Conservation (phyloP, 2,329 filamentous ascomycete genomes). For the Talaromyces sp. region DNA sequence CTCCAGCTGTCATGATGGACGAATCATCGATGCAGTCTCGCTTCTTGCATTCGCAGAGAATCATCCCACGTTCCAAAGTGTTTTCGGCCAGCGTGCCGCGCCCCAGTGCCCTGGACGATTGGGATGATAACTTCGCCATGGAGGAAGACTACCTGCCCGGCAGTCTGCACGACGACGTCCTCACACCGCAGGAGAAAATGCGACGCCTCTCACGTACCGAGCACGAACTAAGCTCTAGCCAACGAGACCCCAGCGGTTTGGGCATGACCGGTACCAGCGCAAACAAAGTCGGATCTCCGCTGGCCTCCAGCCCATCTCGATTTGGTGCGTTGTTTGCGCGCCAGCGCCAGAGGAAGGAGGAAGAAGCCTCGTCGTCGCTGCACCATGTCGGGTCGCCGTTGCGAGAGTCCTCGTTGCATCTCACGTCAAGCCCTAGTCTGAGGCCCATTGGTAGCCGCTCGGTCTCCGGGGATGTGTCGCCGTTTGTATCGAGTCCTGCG, state of each 20-base stretch:
- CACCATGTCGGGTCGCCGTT: conserved; percentile 63
- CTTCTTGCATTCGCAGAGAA: conserved; percentile 62
- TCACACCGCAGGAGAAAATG: conserved; percentile 58
- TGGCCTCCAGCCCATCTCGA: conserved; percentile 57
- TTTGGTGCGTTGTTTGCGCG: conserved; percentile 57
- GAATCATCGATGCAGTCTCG: conserved; percentile 59
- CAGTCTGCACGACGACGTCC: conserved; percentile 58
- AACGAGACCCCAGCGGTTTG: conserved; percentile 47
- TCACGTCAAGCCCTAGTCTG: conserved; percentile 46
- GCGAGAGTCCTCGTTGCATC: conserved; percentile 53
- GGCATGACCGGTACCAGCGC: conserved; percentile 43
- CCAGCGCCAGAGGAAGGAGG: conserved; percentile 47
- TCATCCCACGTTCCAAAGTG: conserved; percentile 49
- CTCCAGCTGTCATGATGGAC: conserved; percentile 52
- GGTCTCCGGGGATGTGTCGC: conserved; percentile 43
- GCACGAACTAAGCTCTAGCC: conserved; percentile 43
- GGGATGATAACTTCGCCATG: conserved; percentile 65
- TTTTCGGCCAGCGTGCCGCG: conserved; percentile 58
- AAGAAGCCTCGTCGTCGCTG: conserved; percentile 46
- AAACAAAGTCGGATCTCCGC: conserved; percentile 51
- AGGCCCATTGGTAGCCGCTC: conserved; percentile 47
- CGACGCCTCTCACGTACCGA: conserved; percentile 56
- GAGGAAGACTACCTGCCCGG: conserved; percentile 86
- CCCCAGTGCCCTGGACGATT: conserved; percentile 50
- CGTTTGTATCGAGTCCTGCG: conserved; percentile 51